A percentile compares a stretch with the other conserved stretches of the same genome.
Evolutionary conservation across 1,284 basidiomycete species (phyloP).

Genomic region (Mycosarcoma maydis): DNA sequence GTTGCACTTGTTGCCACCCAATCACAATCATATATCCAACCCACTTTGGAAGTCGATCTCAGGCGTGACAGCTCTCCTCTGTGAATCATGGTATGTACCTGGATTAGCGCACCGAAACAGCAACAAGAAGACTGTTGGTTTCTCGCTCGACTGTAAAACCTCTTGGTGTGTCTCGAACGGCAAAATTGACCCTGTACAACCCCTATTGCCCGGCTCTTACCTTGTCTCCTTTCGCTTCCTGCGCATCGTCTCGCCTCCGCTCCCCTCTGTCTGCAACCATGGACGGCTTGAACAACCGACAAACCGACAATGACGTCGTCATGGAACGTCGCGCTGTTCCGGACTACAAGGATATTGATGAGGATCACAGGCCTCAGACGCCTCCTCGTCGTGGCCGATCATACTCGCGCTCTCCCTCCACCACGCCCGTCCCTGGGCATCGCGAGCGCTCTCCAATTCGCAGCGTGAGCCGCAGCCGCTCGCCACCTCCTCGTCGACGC

Average conservation of each 20-base stretch:
- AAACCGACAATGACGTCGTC: not conserved
- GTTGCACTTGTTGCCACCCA: not conserved
- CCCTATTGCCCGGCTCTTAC: no score
- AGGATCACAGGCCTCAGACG: conserved; percentile 32
- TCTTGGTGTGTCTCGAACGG: no score
- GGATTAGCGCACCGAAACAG: not conserved
- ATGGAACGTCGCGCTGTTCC: conserved; percentile 22
- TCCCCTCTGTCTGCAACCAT: not conserved
- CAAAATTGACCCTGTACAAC: no score
- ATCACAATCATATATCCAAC: conserved; percentile 5
- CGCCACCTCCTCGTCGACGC: conserved; percentile 23
- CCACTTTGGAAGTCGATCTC: not conserved
- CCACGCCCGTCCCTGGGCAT: conserved; percentile 31
- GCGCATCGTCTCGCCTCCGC: not conserved
- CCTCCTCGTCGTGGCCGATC: conserved; percentile 36
- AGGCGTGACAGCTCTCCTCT: not conserved
- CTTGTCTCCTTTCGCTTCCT: not conserved
- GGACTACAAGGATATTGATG: conserved; percentile 45
- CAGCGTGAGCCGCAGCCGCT: conserved; percentile 27
- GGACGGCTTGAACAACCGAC: conserved; percentile 4
- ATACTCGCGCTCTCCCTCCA: conserved; percentile 44
- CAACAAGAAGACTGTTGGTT: not conserved
- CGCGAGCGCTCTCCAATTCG: conserved; percentile 19
- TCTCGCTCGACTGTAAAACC: conserved; percentile 1
- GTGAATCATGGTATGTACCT: conserved; percentile 2